These are phyloP conservation scores for Pyrus pyrifolia DNA, from an alignment of 306 rosid species.

Conservation along the genomic window DNA sequence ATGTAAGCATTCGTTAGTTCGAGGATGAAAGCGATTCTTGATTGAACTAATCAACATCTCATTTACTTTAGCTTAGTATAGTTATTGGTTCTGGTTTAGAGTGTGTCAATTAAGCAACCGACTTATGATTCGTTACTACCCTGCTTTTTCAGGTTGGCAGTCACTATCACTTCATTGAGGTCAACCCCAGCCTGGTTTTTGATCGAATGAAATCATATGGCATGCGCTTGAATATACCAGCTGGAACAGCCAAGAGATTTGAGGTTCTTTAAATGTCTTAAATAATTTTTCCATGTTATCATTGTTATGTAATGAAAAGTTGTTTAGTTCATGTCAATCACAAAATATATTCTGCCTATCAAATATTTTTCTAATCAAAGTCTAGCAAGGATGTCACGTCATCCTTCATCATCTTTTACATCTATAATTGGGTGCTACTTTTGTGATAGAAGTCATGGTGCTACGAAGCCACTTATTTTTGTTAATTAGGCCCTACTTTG, in stretches of 20 bases:
- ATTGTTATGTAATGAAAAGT: not conserved
- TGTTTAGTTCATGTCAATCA: not conserved
- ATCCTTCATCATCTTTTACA: not conserved
- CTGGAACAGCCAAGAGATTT: conserved; percentile 86
- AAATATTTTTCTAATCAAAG: not conserved
- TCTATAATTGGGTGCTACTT: not conserved
- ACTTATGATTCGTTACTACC: conserved; percentile 9
- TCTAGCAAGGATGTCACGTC: not conserved
- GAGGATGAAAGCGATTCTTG: not conserved
- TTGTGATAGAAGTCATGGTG: too few relatives aligned
- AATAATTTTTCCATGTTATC: not conserved
- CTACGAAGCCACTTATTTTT: not conserved
- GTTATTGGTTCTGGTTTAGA: not conserved
- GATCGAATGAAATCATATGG: conserved; percentile 81
- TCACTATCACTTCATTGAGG: conserved; percentile 92
- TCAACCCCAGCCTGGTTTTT: conserved; percentile 64
- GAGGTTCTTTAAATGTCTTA: conserved; percentile 47
- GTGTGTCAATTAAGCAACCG: not conserved
- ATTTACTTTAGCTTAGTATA: not conserved
- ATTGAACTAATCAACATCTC: not conserved
- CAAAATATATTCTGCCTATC: not conserved
- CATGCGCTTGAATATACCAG: conserved; percentile 74
- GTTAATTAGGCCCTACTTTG: too few relatives aligned
- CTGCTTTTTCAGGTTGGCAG: conserved; percentile 77
- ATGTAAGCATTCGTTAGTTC: not conserved